Evolutionary conservation across 768 basidiomycete species (phyloP).

Genomic region (Psilocybe cubensis): DNA sequence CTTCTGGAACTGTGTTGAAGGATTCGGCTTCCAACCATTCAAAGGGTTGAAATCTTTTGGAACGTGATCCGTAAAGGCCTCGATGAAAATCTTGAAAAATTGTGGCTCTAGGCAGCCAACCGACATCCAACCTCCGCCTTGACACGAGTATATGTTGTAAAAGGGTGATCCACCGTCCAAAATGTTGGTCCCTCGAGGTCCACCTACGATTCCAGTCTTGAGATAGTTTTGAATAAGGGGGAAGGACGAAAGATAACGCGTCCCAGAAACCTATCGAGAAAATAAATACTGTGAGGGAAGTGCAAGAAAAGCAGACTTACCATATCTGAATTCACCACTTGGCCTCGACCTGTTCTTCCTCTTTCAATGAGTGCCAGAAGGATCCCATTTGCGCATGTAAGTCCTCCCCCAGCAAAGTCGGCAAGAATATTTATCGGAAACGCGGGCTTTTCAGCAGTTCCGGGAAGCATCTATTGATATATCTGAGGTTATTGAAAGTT

Average conservation of each 20-base stretch:
- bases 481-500: not conserved
- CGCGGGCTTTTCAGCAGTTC: slow-evolving; percentile 59
- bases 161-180: slow-evolving; percentile 83
- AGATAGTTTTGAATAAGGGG: slow-evolving; percentile 57
- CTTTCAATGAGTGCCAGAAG: slow-evolving; percentile 77
- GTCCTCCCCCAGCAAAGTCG: slow-evolving; percentile 84
- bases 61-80: slow-evolving; percentile 53
- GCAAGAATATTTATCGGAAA: slow-evolving; percentile 80
- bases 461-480: slow-evolving; percentile 65
- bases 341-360: slow-evolving; percentile 64
- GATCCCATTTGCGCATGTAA: slow-evolving; percentile 72
- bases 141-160: slow-evolving; percentile 75
- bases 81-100: slow-evolving; percentile 68
- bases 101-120: slow-evolving; percentile 77
- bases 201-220: slow-evolving; percentile 38
- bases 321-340: slow-evolving; percentile 80
- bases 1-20: slow-evolving; percentile 44
- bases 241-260: slow-evolving; percentile 77
- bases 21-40: slow-evolving; percentile 59
- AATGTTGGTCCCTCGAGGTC: slow-evolving; percentile 55
- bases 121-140: slow-evolving; percentile 75
- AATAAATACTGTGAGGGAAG: not conserved
- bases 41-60: slow-evolving; percentile 44
- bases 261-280: slow-evolving; percentile 68
- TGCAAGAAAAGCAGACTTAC: slow-evolving; percentile 35